Evolutionary conservation across 176 grass and related monocot genomes (phyloP).

Genomic region (Oryza meridionalis): DNA sequence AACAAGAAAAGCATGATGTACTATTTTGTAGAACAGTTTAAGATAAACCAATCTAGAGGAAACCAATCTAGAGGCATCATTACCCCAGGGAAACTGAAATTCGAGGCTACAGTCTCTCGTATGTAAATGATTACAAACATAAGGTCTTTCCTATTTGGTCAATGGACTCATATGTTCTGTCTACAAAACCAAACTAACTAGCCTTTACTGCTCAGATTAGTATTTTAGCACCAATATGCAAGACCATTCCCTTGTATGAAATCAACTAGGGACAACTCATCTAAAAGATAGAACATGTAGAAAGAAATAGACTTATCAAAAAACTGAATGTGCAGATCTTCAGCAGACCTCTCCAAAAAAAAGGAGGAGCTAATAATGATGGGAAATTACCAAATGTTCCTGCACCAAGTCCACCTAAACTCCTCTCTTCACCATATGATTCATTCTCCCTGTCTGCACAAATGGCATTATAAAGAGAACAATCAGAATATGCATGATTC

Average conservation of each 20-base stretch:
- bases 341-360: neutral
- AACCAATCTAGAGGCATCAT: constrained; percentile 11
- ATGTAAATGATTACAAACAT: neutral
- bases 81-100: neutral
- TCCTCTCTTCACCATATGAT: constrained; percentile 59
- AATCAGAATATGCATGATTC: constrained; percentile 4
- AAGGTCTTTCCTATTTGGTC: neutral
- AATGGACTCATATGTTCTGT: constrained; percentile 12
- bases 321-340: neutral
- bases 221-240: neutral
- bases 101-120: neutral
- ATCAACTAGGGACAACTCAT: constrained; percentile 23
- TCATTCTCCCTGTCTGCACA: constrained; percentile 55
- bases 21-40: neutral
- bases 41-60: constrained; percentile 3
- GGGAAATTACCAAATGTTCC: constrained; percentile 66
- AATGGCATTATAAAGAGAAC: neutral
- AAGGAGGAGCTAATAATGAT: neutral
- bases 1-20: neutral
- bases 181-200: constrained; percentile 10
- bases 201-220: constrained; percentile 4
- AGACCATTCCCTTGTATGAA: neutral
- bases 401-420: constrained; percentile 54
- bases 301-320: neutral
- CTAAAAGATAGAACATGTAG: neutral